Base-by-base conservation (phyloP, 2,329 filamentous ascomycete species). In the Sphaceloma murrayae region DNA sequence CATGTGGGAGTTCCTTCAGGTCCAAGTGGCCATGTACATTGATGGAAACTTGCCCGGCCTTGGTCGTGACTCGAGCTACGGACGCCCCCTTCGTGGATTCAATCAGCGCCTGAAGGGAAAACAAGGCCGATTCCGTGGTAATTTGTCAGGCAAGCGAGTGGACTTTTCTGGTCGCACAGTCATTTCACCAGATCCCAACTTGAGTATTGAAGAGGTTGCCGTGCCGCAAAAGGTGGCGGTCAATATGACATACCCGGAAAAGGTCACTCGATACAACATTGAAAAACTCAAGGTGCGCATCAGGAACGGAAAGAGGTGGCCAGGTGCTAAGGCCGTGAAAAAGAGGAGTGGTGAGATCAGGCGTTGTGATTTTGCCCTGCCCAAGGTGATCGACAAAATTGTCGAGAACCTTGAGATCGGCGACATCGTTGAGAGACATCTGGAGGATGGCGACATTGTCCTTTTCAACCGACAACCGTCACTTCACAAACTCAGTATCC, bases 381-480 rank as follows among this genome's bases (percentile, higher is more conserved):
- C 58, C 30, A 56, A 60, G 52, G 80, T 84, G 53, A 73, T 80
- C 21, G 74, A 81, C 11, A 68, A 74, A 46, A 74, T 80, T n/a
- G 86, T 89, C 0, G 75, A 80, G 18, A 72, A 84, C 33, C 73
- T 98, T 16, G 72, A 78, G 39, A 75, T 84, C 55, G 91, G 91
- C 10, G 91, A 98, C 61, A 70, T 89, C 26, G 89, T 98, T 4
- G 88, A 98, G 59, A 81, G 91, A 21, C 91, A 98, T 67, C 73
- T 98, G 1, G 86, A 94, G 59, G 89, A 98, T 57, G 85, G 86
- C 38, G 91, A 98, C 60, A 83, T 96, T 53, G 89, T 96, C 1
- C 76, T 98, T 1, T 98, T 98, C 74, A 98, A 98, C 60, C 85
- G 91, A 49, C 91, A 98, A 58, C 91, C 91, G 0, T 98, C 91